Percentiles rank a stretch among this genome's conserved stretches.
Evolutionary conservation across 192 early-diverging fungal genomes (phyloP).

Genomic region (Backusella circina): DNA sequence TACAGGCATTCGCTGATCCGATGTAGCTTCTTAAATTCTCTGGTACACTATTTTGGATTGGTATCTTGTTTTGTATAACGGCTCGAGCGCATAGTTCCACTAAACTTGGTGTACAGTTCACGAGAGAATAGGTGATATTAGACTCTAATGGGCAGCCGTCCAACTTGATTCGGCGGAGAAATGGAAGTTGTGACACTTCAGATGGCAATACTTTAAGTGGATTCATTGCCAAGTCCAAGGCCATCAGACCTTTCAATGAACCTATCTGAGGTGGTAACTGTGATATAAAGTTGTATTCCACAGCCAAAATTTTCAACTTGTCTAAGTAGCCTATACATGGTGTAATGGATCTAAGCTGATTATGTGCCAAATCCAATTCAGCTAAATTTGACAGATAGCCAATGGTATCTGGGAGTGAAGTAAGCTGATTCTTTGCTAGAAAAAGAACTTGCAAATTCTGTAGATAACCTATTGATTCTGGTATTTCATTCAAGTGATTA

Average conservation of each 20-base stretch:
- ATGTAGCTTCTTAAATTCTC: slow-evolving; percentile 63
- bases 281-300: slow-evolving; percentile 57
- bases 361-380: slow-evolving; percentile 61
- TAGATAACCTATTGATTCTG: slow-evolving; percentile 71
- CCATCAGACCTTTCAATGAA: slow-evolving; percentile 51
- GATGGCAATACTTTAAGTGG: slow-evolving; percentile 68
- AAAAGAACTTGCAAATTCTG: slow-evolving; percentile 57
- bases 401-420: slow-evolving; percentile 64
- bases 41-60: slow-evolving; percentile 13
- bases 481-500: slow-evolving; percentile 67
- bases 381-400: slow-evolving; percentile 61
- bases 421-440: slow-evolving; percentile 61
- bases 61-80: slow-evolving; percentile 26
- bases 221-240: slow-evolving; percentile 65
- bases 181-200: slow-evolving; percentile 66
- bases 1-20: slow-evolving; percentile 54
- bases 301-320: slow-evolving; percentile 58
- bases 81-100: slow-evolving; percentile 74
- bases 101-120: slow-evolving; percentile 55
- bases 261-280: slow-evolving; percentile 66
- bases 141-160: slow-evolving; percentile 53
- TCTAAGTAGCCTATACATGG: slow-evolving; percentile 53
- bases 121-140: slow-evolving; percentile 29
- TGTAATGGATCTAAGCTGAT: slow-evolving; percentile 61
- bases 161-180: slow-evolving; percentile 54